Evolutionary conservation across 148 eudicot genomes (phyloP).

Genomic region (Rhododendron simsii): DNA sequence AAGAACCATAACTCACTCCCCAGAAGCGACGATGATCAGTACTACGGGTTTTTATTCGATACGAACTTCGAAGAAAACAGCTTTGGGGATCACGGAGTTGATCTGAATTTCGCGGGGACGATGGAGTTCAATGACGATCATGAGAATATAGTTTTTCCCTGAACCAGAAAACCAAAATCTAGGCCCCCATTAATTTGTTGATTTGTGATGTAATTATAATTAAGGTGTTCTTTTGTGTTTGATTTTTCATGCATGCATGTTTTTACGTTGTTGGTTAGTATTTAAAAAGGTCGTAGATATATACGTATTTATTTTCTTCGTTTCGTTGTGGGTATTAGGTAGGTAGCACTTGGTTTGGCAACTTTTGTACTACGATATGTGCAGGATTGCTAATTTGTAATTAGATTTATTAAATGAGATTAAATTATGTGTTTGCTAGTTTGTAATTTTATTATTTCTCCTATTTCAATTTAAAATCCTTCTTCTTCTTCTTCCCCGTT

Average conservation of each 20-base stretch:
- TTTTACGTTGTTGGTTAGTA: no score
- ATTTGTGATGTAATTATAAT: background rate
- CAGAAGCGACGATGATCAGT: conserved; percentile 28
- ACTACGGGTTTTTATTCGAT: conserved; percentile 47
- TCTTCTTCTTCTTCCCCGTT: background rate
- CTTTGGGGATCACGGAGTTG: conserved; percentile 20
- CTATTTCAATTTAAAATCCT: background rate
- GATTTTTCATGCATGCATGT: no score
- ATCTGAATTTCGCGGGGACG: conserved; percentile 29
- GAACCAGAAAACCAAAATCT: conserved; percentile 1
- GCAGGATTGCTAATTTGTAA: background rate
- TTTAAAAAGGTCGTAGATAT: no score
- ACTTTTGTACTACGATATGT: no score
- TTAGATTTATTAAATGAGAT: no score
- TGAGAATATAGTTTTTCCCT: conserved; percentile 30
- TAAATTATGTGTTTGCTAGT: background rate
- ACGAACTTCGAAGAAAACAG: conserved; percentile 42
- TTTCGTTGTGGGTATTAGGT: no score
- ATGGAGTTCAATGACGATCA: conserved; percentile 48
- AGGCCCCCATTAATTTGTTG: background rate
- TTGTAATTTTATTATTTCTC: background rate
- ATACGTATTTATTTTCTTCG: no score
- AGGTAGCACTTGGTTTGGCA: no score
- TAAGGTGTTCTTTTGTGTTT: background rate
- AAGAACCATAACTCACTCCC: conserved; percentile 15